phyloP scores from a whole-genome alignment of 2,329 filamentous ascomycete species.

The Aspergillus neoniger region DNA sequence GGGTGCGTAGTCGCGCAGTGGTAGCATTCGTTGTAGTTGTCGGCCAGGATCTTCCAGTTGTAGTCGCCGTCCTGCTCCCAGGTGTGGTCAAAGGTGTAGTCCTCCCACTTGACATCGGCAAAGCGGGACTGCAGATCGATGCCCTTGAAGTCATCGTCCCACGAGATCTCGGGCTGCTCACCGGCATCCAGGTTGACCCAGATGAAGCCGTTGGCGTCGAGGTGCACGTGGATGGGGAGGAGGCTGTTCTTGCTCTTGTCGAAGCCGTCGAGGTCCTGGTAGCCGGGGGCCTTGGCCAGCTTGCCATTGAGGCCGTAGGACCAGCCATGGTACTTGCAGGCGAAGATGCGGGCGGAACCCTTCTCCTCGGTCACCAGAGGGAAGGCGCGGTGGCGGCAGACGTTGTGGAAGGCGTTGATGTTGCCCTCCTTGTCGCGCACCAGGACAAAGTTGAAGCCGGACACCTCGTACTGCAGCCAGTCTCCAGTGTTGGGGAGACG shows the following conservation, averaged over 20 bases:
- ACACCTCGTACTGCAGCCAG: slow-evolving; percentile 58
- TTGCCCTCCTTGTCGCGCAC: slow-evolving; percentile 52
- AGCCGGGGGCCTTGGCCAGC: slow-evolving; percentile 60
- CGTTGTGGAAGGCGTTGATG: slow-evolving; percentile 62
- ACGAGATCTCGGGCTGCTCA: slow-evolving; percentile 50
- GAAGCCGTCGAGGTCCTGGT: slow-evolving; percentile 57
- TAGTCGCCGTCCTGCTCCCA: slow-evolving; percentile 60
- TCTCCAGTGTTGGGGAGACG: slow-evolving; percentile 57
- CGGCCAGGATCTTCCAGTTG: slow-evolving; percentile 63
- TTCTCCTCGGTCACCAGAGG: slow-evolving; percentile 54
- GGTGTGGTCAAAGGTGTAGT: slow-evolving; percentile 60
- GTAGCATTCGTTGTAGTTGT: slow-evolving; percentile 62
- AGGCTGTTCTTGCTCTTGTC: slow-evolving; percentile 58
- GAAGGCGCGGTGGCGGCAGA: slow-evolving; percentile 62
- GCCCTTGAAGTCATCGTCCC: slow-evolving; percentile 55
- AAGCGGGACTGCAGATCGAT: slow-evolving; percentile 52
- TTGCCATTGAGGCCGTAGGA: slow-evolving; percentile 60
- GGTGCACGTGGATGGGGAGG: slow-evolving; percentile 56
- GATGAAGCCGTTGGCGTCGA: slow-evolving; percentile 58
- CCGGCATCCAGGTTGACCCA: slow-evolving; percentile 60
- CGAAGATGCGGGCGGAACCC: slow-evolving; percentile 54
- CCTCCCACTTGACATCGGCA: slow-evolving; percentile 51
- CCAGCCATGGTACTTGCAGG: slow-evolving; percentile 64
- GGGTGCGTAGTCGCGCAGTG: slow-evolving; percentile 27
- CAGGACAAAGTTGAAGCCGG: slow-evolving; percentile 60